A percentile compares a stretch with the other conserved stretches of the same genome.
Conservation (phyloP, 192 early-diverging fungal species). For the Thamnidium elegans region DNA sequence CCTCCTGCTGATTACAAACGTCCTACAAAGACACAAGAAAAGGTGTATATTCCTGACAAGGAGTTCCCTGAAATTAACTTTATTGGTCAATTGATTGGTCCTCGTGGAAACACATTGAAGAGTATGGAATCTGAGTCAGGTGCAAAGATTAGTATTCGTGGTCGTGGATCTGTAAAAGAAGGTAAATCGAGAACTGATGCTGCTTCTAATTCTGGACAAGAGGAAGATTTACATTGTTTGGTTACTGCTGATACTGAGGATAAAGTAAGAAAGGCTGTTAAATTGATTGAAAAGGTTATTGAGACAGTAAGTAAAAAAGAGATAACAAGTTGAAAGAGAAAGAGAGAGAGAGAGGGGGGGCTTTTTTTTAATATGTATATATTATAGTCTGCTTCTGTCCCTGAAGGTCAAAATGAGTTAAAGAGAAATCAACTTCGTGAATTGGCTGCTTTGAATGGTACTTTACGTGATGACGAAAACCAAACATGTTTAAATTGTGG, state of each 20-base stretch:
- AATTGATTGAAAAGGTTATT: constrained; percentile 90
- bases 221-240: constrained; percentile 89
- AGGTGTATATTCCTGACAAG: constrained; percentile 92
- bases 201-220: constrained; percentile 52
- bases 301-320: constrained; percentile 65
- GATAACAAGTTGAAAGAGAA: too few relatives aligned
- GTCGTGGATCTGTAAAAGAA: constrained; percentile 94
- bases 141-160: constrained; percentile 95
- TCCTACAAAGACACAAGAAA: constrained; percentile 81
- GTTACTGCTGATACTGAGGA: constrained; percentile 88
- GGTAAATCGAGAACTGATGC: constrained; percentile 69
- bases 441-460: constrained; percentile 93
- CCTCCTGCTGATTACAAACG: constrained; percentile 91
- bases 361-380: constrained; percentile 1
- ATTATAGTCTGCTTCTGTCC: constrained; percentile 73
- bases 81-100: constrained; percentile 94
- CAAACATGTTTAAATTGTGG: constrained; percentile 96
- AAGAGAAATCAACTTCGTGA: constrained; percentile 94
- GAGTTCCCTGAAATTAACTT: constrained; percentile 98
- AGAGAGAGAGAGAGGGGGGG: background rate
- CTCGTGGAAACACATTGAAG: constrained; percentile 95
- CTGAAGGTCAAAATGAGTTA: constrained; percentile 93
- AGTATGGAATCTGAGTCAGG: constrained; percentile 94
- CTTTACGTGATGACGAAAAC: constrained; percentile 91
- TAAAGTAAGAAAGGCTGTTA: constrained; percentile 80